Percentiles rank a stretch among this genome's conserved stretches.
Evolutionary conservation across 257 asterid species (phyloP).

Genomic region (Nyctanthes arbortristis): DNA sequence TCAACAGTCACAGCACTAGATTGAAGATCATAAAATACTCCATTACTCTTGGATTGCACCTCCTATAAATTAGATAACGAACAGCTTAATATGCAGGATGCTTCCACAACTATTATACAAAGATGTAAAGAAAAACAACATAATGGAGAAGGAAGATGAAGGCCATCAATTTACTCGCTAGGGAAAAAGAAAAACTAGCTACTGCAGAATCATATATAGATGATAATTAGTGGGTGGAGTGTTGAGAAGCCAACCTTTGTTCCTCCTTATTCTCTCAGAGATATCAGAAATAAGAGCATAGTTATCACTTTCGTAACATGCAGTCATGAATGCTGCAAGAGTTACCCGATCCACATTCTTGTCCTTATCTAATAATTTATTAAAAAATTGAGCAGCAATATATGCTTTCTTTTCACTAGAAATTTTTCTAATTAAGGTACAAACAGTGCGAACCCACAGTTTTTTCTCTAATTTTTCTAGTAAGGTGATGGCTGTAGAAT

Average conservation of each 20-base stretch:
- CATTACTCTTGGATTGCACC: background rate
- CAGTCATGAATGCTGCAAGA: conserved; percentile 71
- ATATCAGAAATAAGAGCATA: conserved; percentile 72
- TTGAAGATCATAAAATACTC: background rate
- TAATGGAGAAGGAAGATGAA: background rate
- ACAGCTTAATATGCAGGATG: too few relatives aligned
- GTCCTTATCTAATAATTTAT: conserved; percentile 48
- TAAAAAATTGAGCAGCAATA: conserved; percentile 57
- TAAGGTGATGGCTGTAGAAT: conserved; percentile 48
- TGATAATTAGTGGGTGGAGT: too few relatives aligned
- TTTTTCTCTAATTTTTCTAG: conserved; percentile 62
- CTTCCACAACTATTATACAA: too few relatives aligned
- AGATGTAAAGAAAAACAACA: background rate
- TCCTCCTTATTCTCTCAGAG: conserved; percentile 51
- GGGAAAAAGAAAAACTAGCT: background rate
- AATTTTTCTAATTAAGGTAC: conserved; percentile 73
- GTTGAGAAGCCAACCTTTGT: conserved; percentile 43
- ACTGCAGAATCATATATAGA: background rate
- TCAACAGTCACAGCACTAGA: background rate
- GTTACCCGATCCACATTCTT: conserved; percentile 55
- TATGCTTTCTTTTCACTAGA: conserved; percentile 72
- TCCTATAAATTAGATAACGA: background rate
- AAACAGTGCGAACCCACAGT: conserved; percentile 62
- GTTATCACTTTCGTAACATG: conserved; percentile 67
- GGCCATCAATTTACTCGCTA: background rate